phyloP scores from a whole-genome alignment of 2,329 filamentous ascomycete species.

The Xylariaceae sp. region DNA sequence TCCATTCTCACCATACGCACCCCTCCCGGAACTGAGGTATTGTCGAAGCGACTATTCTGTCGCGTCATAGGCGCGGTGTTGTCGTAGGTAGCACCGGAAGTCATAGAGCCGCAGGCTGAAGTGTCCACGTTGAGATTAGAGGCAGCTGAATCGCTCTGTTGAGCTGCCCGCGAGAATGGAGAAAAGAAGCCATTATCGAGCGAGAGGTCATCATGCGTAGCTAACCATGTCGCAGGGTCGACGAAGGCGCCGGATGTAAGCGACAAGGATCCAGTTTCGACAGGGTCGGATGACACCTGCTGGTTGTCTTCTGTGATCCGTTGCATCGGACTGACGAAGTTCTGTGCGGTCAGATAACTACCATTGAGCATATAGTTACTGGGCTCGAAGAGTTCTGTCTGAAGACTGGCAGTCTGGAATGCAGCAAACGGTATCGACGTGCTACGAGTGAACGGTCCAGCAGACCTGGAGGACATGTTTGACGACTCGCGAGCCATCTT shows the following conservation, averaged over 20 bases:
- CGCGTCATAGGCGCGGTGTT: slow-evolving; percentile 32
- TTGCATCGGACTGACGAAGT: slow-evolving; percentile 26
- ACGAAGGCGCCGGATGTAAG: slow-evolving; percentile 33
- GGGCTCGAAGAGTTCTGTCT: slow-evolving; percentile 22
- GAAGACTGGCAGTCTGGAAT: slow-evolving; percentile 21
- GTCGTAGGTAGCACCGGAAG: slow-evolving; percentile 32
- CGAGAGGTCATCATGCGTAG: slow-evolving; percentile 24
- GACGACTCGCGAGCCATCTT: slow-evolving; percentile 44
- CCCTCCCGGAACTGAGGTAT: slow-evolving; percentile 27
- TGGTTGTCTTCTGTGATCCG: slow-evolving; percentile 26
- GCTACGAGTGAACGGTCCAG: slow-evolving; percentile 36
- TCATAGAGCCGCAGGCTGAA: slow-evolving; percentile 35
- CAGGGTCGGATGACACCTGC: slow-evolving; percentile 34
- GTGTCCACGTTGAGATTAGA: slow-evolving; percentile 26
- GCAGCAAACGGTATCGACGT: slow-evolving; percentile 34
- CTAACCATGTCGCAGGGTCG: slow-evolving; percentile 38
- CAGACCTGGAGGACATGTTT: slow-evolving; percentile 37
- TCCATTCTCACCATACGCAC: slow-evolving; percentile 32
- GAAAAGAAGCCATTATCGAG: slow-evolving; percentile 12
- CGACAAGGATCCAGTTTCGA: slow-evolving; percentile 28
- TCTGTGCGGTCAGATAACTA: slow-evolving; percentile 29
- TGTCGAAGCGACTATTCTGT: slow-evolving; percentile 32
- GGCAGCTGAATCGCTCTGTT: slow-evolving; percentile 24
- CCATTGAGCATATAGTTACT: slow-evolving; percentile 32
- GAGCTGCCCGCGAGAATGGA: slow-evolving; percentile 15